Base-by-base conservation (phyloP, 768 basidiomycete genomes). In the Mycena rebaudengoi region DNA sequence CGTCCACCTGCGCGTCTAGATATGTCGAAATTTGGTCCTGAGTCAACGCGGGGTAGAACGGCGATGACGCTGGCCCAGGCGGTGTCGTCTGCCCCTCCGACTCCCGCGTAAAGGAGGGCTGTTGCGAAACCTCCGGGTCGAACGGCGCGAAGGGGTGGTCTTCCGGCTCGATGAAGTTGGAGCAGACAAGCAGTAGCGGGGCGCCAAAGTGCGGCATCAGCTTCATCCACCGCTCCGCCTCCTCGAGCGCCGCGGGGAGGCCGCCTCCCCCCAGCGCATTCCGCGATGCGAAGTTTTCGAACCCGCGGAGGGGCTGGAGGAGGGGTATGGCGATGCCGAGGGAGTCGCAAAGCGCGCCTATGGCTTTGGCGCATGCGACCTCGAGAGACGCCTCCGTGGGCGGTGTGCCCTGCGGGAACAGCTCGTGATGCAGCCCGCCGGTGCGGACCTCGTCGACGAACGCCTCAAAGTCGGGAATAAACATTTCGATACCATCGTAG, bases 301-400 rank as follows among this genome's bases (percentile, higher is more conserved):
- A 79, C 26, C 75, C 73, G 23, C 79, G 70, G 20, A 79, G 67
- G 14, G 79, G 79, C 62, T 81, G 79, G 32, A 77, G 69, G 60
- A 77, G 70, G 30, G 71, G 73, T 53, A 80, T 71, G 14, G 58
- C 51, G 54, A 81, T 53, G 25, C 64, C 58, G 10, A 69, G 55
- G 2, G 65, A 65, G 13, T 59, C 54, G 60, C 73, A 73, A 29
- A 73, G 62, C 14, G 29, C 23, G 30, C 64, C 55, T n/a, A 73
- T 62, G 11, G 68, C 74, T 16, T 45, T 44, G 1, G 78, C 77
- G 30, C 72, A 73, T 16, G 48, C 64, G 6, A 68, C 61, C 52
- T 73, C 69, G 13, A 73, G 54, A 10, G 23, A n/a, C 1, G 29
- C 33, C 20, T 39, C 29, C 45, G 23, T 29, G n/a, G 21, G 70